Conservation (phyloP, 1,284 basidiomycete species). For the Melampsora americana region DNA sequence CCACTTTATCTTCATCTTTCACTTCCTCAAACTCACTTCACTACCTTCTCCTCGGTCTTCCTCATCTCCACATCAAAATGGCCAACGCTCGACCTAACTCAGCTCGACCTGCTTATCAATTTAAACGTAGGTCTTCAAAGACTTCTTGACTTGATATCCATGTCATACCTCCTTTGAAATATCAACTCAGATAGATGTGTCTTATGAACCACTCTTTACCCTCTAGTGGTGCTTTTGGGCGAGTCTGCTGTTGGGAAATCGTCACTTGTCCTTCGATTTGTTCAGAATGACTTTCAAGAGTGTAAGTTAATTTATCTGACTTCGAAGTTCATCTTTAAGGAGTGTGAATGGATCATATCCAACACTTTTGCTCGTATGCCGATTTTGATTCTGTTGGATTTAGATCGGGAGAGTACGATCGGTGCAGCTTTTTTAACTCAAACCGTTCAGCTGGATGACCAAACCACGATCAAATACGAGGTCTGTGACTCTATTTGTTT, state of each 20-base stretch:
- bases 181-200: neutral
- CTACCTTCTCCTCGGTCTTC: neutral
- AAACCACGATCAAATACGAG: conserved; percentile 91
- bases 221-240: conserved; percentile 69
- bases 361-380: neutral
- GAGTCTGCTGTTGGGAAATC: conserved; percentile 99
- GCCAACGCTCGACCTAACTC: conserved; percentile 24
- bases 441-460: conserved; percentile 83
- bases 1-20: neutral
- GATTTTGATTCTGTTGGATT: conserved; percentile 3
- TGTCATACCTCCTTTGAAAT: neutral
- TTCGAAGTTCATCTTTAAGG: neutral
- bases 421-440: conserved; percentile 93
- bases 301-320: conserved; percentile 66
- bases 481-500: conserved; percentile 60
- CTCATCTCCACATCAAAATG: neutral
- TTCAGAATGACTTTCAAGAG: conserved; percentile 93
- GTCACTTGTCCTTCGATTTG: conserved; percentile 96
- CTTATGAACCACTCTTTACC: neutral
- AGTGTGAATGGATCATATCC: neutral
- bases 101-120: conserved; percentile 33
- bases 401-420: conserved; percentile 44
- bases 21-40: neutral
- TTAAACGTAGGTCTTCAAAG: conserved; percentile 23
- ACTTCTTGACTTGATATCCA: neutral